Evolutionary conservation across 2,329 filamentous ascomycete species (phyloP).

Genomic region (Polytolypa hystricis): DNA sequence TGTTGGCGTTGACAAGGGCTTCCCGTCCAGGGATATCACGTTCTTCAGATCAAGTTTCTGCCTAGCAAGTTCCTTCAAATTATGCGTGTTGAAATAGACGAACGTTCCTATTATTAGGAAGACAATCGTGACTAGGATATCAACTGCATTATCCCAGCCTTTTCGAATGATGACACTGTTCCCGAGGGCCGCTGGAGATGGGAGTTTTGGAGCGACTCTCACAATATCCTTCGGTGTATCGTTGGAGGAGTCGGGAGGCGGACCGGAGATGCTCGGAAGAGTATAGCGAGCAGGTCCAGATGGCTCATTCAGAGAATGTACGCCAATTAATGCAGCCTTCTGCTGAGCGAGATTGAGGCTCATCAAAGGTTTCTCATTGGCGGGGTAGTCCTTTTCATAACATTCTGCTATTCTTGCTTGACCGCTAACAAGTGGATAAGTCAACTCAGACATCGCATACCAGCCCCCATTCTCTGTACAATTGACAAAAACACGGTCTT

Average conservation of each 20-base stretch:
- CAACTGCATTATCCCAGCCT: constrained; percentile 34
- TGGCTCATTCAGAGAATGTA: constrained; percentile 50
- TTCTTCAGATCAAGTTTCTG: constrained; percentile 37
- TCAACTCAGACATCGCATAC: constrained; percentile 82
- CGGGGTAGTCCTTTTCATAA: constrained; percentile 42
- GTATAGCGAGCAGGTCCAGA: constrained; percentile 24
- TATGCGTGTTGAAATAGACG: constrained; percentile 32
- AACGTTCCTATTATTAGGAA: constrained; percentile 31
- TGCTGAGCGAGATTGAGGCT: constrained; percentile 37
- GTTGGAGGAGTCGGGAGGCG: constrained; percentile 25
- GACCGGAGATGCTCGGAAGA: constrained; percentile 37
- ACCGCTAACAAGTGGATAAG: constrained; percentile 75
- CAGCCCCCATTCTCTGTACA: constrained; percentile 76
- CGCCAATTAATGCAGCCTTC: constrained; percentile 56
- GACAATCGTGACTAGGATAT: constrained; percentile 33
- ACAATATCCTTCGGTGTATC: constrained; percentile 28
- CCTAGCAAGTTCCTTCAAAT: constrained; percentile 31
- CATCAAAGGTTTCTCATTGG: constrained; percentile 26
- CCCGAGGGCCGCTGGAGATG: constrained; percentile 28
- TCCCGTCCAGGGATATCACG: constrained; percentile 30
- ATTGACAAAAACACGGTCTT: constrained; percentile 69
- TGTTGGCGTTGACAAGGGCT: constrained; percentile 25
- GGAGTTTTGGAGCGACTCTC: constrained; percentile 25
- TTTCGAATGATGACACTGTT: constrained; percentile 35
- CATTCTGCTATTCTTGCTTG: constrained; percentile 48